Evolutionary conservation across 164 flowering plant genomes (phyloP).

Genomic region (Stephania japonica): DNA sequence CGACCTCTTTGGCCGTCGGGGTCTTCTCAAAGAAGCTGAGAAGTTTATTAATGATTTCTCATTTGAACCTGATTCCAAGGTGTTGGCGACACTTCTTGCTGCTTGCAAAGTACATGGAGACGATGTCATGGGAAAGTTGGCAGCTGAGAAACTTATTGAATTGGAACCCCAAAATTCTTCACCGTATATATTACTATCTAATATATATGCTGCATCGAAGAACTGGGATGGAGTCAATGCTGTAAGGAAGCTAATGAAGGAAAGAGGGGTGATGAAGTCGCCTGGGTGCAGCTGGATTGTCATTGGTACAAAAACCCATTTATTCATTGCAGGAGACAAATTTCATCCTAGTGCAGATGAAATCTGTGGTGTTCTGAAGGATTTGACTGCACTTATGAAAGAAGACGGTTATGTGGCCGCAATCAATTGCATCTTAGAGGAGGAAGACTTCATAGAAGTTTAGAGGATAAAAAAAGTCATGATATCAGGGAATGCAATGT

Average conservation of each 20-base stretch:
- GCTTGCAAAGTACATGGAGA: constrained; percentile 80
- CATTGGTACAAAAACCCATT: constrained; percentile 39
- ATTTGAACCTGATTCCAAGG: constrained; percentile 52
- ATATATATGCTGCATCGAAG: constrained; percentile 65
- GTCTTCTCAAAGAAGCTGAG: constrained; percentile 72
- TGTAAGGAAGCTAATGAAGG: constrained; percentile 65
- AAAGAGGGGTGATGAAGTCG: constrained; percentile 53
- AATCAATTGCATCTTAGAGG: constrained; percentile 13
- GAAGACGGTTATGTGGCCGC: constrained; percentile 30
- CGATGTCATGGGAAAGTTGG: constrained; percentile 46
- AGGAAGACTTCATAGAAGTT: constrained; percentile 12
- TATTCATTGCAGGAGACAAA: constrained; percentile 70
- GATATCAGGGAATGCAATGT: not conserved
- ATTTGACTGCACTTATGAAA: constrained; percentile 38
- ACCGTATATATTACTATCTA: constrained; percentile 71
- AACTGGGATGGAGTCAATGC: constrained; percentile 60
- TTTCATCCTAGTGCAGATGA: constrained; percentile 46
- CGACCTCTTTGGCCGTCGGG: constrained; percentile 85
- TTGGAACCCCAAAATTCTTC: constrained; percentile 73
- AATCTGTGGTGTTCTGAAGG: constrained; percentile 35
- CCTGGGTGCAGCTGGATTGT: constrained; percentile 88
- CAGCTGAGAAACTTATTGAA: constrained; percentile 67
- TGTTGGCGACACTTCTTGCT: constrained; percentile 73
- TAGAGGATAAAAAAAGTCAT: not conserved
- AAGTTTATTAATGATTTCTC: constrained; percentile 44